Conservation (phyloP, 2,329 filamentous ascomycete genomes). For the Samsoniella hepiali region DNA sequence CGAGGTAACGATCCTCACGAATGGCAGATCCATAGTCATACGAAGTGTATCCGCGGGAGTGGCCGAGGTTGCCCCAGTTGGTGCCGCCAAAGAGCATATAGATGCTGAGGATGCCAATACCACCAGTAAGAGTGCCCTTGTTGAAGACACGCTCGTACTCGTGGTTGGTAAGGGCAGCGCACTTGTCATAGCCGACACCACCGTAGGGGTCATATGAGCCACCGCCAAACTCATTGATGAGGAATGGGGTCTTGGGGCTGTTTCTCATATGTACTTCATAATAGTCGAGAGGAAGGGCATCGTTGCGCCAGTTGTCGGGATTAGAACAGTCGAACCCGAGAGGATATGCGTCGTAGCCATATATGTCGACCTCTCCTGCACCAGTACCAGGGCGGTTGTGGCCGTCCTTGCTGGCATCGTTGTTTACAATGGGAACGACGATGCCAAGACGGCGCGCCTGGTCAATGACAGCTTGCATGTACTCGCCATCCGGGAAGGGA, state of each 20-base stretch:
- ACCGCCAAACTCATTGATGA: conserved; percentile 61
- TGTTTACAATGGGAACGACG: conserved; percentile 66
- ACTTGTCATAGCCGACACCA: conserved; percentile 63
- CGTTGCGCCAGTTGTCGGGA: conserved; percentile 54
- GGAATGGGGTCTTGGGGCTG: conserved; percentile 62
- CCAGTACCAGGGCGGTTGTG: conserved; percentile 23
- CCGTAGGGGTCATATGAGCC: conserved; percentile 70
- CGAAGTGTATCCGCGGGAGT: conserved; percentile 56
- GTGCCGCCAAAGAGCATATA: conserved; percentile 76
- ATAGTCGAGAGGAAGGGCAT: conserved; percentile 55
- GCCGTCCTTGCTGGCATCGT: conserved; percentile 53
- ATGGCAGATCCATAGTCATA: conserved; percentile 52
- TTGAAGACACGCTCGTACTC: conserved; percentile 72
- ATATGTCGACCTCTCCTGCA: conserved; percentile 33
- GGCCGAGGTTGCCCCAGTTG: conserved; percentile 73
- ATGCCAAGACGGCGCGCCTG: conserved; percentile 62
- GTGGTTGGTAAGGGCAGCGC: conserved; percentile 58
- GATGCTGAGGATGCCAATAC: conserved; percentile 61
- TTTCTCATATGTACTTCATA: conserved; percentile 52
- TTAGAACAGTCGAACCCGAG: conserved; percentile 41
- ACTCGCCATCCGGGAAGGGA: conserved; percentile 58
- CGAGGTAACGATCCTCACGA: conserved; percentile 61
- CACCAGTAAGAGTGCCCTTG: conserved; percentile 65
- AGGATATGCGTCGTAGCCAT: conserved; percentile 47
- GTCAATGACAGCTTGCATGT: conserved; percentile 64